Percentiles rank a stretch among this genome's conserved stretches.
These are phyloP conservation scores for Trichosporon asahii DNA, from an alignment of 1,284 basidiomycete genomes.

Conservation along the genomic window DNA sequence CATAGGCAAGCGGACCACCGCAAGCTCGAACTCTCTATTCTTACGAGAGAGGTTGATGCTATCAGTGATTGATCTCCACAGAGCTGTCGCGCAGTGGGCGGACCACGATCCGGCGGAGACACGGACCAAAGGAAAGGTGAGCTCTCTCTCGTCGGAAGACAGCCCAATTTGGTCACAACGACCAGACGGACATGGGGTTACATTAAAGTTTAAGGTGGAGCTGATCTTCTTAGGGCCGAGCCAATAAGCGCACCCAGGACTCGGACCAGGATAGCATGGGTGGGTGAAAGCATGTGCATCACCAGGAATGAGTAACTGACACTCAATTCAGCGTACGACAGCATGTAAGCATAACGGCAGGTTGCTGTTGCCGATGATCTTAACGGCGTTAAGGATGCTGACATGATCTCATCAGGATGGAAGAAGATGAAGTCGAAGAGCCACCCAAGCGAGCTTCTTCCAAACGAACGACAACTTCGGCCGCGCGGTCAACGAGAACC, in stretches of 20 bases:
- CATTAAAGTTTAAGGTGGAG: not conserved
- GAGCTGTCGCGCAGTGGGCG: conserved; percentile 8
- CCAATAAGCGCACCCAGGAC: conserved; percentile 54
- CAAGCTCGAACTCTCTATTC: not conserved
- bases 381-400: not conserved
- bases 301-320: conserved; percentile 2
- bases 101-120: not conserved
- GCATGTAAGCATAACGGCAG: conserved; percentile 14
- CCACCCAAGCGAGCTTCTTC: not conserved
- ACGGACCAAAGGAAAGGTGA: conserved; percentile 5
- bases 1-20: conserved; percentile 6
- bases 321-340: conserved; percentile 8
- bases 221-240: conserved; percentile 3
- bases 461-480: not conserved
- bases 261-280: conserved; percentile 75
- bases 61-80: too few relatives aligned
- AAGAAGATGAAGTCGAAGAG: conserved; percentile 9
- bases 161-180: not conserved
- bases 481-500: not conserved
- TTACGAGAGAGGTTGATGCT: not conserved
- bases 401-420: conserved; percentile 9
- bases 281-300: conserved; percentile 48
- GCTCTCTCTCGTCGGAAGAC: not conserved
- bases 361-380: too few relatives aligned
- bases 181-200: not conserved